Percentiles rank a stretch among this genome's conserved stretches.
These are phyloP conservation scores for Elongisporangium anandrum DNA, from an alignment of 352 stramenopile species.

Conservation along the genomic window DNA sequence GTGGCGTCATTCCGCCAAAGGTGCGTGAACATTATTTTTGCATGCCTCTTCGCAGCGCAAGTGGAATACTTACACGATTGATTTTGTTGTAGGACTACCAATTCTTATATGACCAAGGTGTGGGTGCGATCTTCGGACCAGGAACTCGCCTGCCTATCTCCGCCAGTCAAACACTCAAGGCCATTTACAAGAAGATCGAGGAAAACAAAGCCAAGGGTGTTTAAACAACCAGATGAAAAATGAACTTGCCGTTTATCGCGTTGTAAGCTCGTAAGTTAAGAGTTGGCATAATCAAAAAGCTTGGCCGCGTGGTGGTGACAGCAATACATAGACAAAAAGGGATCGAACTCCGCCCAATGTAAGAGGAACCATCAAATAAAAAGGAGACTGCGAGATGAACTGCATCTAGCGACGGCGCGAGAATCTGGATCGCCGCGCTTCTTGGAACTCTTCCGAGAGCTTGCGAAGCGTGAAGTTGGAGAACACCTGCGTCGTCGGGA, in stretches of 20 bases:
- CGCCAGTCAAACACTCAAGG: slow-evolving; percentile 48
- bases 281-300: background rate
- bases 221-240: slow-evolving; percentile 9
- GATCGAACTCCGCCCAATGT: background rate
- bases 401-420: slow-evolving; percentile 9
- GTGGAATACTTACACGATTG: background rate
- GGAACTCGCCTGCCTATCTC: slow-evolving; percentile 90
- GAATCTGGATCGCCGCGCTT: slow-evolving; percentile 5
- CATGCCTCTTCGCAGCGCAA: background rate
- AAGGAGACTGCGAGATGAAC: slow-evolving; percentile 1
- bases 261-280: background rate
- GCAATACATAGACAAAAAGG: background rate
- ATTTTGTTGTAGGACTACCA: slow-evolving; percentile 87
- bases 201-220: slow-evolving; percentile 33
- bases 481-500: slow-evolving; percentile 72
- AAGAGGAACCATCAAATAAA: slow-evolving; percentile 1
- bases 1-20: slow-evolving; percentile 94
- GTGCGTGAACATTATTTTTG: slow-evolving; percentile 2
- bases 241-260: background rate
- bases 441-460: slow-evolving; percentile 57
- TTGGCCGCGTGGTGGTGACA: background rate
- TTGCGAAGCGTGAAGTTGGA: slow-evolving; percentile 70
- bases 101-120: slow-evolving; percentile 91
- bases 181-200: slow-evolving; percentile 52
- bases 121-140: slow-evolving; percentile 93